Evolutionary conservation across 2,329 filamentous ascomycete species (phyloP).

Genomic region (Penicillium sp.): DNA sequence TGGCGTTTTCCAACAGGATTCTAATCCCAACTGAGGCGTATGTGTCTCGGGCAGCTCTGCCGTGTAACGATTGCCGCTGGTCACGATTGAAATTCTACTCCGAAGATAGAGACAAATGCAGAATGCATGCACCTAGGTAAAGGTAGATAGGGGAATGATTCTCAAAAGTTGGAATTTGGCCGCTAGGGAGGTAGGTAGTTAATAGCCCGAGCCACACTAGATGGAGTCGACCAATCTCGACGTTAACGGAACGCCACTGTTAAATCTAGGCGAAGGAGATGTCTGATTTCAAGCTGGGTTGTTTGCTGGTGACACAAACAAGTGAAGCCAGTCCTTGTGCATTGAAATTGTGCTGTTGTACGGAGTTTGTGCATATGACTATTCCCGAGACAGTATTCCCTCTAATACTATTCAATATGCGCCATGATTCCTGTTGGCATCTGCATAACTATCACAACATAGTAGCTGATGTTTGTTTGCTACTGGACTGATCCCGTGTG

Average conservation of each 20-base stretch:
- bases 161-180: background rate
- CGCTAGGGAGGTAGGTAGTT: background rate
- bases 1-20: slow-evolving; percentile 9
- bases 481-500: background rate
- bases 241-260: background rate
- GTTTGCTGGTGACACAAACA: slow-evolving; percentile 1
- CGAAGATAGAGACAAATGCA: background rate
- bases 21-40: slow-evolving; percentile 4
- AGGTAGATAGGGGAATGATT: background rate
- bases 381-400: background rate
- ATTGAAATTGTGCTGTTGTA: background rate
- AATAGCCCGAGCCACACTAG: background rate
- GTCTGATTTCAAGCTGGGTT: background rate
- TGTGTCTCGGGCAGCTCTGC: slow-evolving; percentile 8
- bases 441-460: background rate
- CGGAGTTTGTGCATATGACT: background rate
- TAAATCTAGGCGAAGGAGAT: background rate
- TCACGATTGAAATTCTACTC: slow-evolving; percentile 4
- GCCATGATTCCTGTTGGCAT: background rate
- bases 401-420: background rate
- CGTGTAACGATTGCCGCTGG: slow-evolving; percentile 9
- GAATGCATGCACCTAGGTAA: background rate
- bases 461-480: background rate
- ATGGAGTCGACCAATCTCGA: background rate
- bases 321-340: background rate